A percentile compares a stretch with the other conserved stretches of the same genome.
Conservation (phyloP, 257 asterid genomes). For the Lavandula angustifolia region DNA sequence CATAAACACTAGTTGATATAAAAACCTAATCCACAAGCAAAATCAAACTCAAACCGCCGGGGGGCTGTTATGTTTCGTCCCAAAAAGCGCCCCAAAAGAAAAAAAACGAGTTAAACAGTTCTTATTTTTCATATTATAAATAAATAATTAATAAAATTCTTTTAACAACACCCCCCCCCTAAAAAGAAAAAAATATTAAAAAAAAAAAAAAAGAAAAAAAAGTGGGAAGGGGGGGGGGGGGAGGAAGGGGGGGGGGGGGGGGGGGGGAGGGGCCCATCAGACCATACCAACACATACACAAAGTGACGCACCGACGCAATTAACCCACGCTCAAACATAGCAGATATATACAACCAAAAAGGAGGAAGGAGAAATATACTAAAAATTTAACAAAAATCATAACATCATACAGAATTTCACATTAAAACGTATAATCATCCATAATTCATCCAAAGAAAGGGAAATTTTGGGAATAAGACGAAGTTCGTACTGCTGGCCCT, state of each 20-base stretch:
- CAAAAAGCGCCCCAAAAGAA: too few species aligned
- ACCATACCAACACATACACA: background rate
- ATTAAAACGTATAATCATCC: background rate
- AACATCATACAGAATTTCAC: background rate
- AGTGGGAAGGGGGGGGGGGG: too few species aligned
- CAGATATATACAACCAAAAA: background rate
- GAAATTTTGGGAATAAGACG: background rate
- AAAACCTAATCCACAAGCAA: background rate
- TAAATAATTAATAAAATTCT: too few species aligned
- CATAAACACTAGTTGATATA: conserved; percentile 2
- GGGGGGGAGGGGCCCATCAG: too few species aligned
- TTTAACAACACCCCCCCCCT: too few species aligned
- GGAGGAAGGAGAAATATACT: background rate
- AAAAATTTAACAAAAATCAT: background rate
- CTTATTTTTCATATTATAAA: too few species aligned
- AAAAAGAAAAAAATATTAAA: too few species aligned
- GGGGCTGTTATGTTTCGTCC: too few species aligned
- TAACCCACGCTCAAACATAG: background rate
- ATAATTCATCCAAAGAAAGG: background rate
- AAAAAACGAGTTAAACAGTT: too few species aligned
- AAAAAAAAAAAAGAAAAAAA: too few species aligned
- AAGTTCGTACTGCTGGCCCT: conserved; percentile 78
- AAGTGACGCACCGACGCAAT: conserved; percentile 10
- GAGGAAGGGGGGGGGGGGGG: too few species aligned
- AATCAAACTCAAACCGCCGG: background rate